Conservation (phyloP, 495 filamentous ascomycete genomes). For the Aspergillus carlsbadensis region DNA sequence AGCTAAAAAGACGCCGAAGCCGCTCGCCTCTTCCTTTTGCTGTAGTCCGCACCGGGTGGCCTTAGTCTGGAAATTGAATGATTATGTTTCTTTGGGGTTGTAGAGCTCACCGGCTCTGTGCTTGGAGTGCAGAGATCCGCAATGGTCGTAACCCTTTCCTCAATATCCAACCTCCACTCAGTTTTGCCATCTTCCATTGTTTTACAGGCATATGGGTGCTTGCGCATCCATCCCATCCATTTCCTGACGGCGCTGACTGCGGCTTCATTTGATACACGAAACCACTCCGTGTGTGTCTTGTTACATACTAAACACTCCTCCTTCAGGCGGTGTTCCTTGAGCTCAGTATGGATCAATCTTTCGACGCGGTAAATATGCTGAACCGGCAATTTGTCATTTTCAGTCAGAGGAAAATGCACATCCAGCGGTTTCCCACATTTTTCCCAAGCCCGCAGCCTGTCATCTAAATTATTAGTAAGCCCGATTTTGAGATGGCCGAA, state of each 20-base stretch:
- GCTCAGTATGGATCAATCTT: background rate
- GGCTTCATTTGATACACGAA: background rate
- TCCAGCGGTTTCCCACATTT: background rate
- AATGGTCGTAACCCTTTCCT: background rate
- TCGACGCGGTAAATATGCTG: background rate
- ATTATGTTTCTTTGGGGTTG: too few species aligned
- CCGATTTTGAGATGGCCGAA: background rate
- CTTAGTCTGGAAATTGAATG: too few species aligned
- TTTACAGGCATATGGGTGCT: background rate
- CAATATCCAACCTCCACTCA: background rate
- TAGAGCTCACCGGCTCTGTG: background rate
- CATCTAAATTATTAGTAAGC: background rate
- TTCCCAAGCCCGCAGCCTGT: background rate
- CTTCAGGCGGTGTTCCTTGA: background rate
- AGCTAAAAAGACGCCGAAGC: too few species aligned
- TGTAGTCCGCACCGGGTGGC: too few species aligned
- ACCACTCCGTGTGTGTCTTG: background rate
- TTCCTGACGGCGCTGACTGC: background rate
- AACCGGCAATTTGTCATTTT: background rate
- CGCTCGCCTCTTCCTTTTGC: too few species aligned
- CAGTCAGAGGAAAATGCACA: background rate
- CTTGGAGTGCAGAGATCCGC: background rate
- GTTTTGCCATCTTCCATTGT: background rate
- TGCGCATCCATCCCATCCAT: background rate
- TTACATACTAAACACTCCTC: background rate